Evolutionary conservation across 2,329 filamentous ascomycete species (phyloP).

Genomic region (Exophiala calicioides): DNA sequence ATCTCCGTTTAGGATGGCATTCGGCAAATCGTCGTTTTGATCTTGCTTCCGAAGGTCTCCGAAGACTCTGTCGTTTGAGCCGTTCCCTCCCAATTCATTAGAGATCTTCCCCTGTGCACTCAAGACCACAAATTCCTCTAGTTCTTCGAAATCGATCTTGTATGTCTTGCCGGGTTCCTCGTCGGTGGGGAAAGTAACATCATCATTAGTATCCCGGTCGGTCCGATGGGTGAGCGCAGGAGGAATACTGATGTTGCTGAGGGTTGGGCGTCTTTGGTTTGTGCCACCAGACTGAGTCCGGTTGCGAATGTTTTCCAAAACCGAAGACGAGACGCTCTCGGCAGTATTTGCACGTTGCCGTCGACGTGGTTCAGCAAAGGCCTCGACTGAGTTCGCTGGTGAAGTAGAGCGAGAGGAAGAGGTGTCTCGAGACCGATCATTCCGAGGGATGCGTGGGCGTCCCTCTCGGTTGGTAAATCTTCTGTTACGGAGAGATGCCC

Average conservation of each 20-base stretch:
- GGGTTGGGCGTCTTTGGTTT: constrained; percentile 60
- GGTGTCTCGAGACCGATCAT: constrained; percentile 49
- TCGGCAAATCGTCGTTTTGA: constrained; percentile 39
- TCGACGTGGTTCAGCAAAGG: constrained; percentile 87
- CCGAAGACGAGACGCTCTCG: constrained; percentile 60
- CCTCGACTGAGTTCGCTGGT: constrained; percentile 95
- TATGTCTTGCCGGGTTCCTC: constrained; percentile 76
- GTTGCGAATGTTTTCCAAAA: constrained; percentile 57
- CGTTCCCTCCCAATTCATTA: constrained; percentile 20
- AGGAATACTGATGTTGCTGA: constrained; percentile 57
- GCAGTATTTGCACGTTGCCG: constrained; percentile 72
- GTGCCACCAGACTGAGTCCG: constrained; percentile 70
- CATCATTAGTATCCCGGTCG: constrained; percentile 65
- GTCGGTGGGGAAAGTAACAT: constrained; percentile 84
- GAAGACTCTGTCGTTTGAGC: constrained; percentile 55
- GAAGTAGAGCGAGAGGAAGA: constrained; percentile 71
- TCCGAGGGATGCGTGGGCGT: constrained; percentile 34
- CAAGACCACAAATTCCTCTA: constrained; percentile 84
- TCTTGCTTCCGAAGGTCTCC: constrained; percentile 57
- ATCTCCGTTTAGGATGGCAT: constrained; percentile 34
- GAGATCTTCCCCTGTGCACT: constrained; percentile 52
- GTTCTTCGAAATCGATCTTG: constrained; percentile 85
- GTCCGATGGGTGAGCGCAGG: constrained; percentile 41
- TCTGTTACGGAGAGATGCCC: constrained; percentile 36
- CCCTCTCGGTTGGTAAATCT: constrained; percentile 28